Percentiles rank a stretch among this genome's conserved stretches.
phyloP scores from a whole-genome alignment of 225 moss, liverwort and hornwort species.

The Climacium dendroides region DNA sequence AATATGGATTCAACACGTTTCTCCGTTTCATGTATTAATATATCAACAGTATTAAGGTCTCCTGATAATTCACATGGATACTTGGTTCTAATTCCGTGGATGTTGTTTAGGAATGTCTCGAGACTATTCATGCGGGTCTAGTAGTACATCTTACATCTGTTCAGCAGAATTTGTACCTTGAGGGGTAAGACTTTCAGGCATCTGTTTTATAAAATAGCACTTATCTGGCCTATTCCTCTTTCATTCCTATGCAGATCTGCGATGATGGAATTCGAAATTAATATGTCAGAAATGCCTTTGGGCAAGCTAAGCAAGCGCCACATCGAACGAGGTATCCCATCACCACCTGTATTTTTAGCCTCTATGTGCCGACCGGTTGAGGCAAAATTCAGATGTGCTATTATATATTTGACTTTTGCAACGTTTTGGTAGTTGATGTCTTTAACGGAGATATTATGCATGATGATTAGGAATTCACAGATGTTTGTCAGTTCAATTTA shows the following conservation, averaged over 20 bases:
- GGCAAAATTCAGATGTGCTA: neutral
- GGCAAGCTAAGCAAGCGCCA: conserved; percentile 94
- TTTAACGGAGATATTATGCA: neutral
- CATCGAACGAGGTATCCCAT: conserved; percentile 67
- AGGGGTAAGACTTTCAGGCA: neutral
- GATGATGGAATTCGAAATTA: conserved; percentile 95
- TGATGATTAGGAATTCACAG: neutral
- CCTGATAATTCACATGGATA: neutral
- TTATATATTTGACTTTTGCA: neutral
- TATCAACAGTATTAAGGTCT: neutral
- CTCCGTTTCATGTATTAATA: neutral
- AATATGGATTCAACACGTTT: neutral
- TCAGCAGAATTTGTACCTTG: neutral
- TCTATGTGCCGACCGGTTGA: neutral
- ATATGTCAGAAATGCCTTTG: conserved; percentile 90
- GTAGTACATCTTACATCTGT: neutral
- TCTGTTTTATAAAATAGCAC: neutral
- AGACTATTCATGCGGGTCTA: neutral
- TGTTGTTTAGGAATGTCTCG: neutral
- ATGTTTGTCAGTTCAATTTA: neutral
- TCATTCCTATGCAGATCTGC: conserved; percentile 50
- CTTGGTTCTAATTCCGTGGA: neutral
- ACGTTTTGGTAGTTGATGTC: neutral
- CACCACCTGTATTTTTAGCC: neutral
- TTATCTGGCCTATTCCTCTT: neutral